Percentiles rank a stretch among this genome's conserved stretches.
Evolutionary conservation across 139 green algal genomes (phyloP).

Genomic region (Pseudopediastrum boryanum): DNA sequence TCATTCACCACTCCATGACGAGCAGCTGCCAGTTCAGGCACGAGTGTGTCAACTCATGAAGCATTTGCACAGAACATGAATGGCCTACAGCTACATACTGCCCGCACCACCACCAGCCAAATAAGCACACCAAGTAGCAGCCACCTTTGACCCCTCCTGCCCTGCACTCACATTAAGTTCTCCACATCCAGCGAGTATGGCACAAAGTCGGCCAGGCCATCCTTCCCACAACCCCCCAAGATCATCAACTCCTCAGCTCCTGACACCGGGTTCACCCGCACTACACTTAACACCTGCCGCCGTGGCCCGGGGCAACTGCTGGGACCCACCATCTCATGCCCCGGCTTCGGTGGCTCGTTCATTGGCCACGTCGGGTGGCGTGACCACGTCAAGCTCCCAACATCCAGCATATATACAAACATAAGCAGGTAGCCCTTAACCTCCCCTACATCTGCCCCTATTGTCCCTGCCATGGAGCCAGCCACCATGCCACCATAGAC

Average conservation of each 20-base stretch:
- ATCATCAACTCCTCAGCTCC: constrained; percentile 15
- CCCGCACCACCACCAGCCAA: no score
- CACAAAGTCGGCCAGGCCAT: constrained; percentile 18
- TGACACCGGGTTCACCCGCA: background rate
- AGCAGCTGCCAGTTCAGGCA: no score
- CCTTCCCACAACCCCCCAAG: constrained; percentile 15
- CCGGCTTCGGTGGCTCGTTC: constrained; percentile 13
- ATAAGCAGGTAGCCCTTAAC: constrained; percentile 21
- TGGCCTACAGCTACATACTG: no score
- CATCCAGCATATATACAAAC: constrained; percentile 26
- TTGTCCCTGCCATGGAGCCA: constrained; percentile 5
- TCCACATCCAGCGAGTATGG: constrained; percentile 13
- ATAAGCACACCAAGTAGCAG: background rate
- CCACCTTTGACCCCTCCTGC: no score
- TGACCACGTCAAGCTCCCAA: background rate
- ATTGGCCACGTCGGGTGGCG: constrained; percentile 8
- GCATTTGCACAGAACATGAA: no score
- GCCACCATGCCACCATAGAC: constrained; percentile 17
- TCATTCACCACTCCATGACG: no score
- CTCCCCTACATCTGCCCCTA: background rate
- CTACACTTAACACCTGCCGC: constrained; percentile 10
- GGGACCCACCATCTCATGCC: constrained; percentile 8
- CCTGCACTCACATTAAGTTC: constrained; percentile 21
- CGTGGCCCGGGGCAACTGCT: constrained; percentile 23
- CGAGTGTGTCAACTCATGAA: no score